Evolutionary conservation across 768 basidiomycete genomes (phyloP).

Genomic region (Podaxis sp.): DNA sequence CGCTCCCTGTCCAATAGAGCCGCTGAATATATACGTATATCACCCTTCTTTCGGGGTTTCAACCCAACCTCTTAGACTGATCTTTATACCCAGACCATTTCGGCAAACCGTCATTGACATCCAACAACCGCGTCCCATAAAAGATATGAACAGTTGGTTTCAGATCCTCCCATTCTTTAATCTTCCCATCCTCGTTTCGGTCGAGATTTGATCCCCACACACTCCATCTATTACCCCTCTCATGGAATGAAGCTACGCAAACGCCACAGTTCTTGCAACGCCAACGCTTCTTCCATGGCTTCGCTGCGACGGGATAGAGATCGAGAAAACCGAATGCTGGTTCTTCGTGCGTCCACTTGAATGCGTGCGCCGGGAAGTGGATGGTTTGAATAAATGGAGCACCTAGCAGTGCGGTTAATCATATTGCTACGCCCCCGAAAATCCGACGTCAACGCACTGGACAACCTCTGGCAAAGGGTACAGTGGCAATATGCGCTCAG

Average conservation of each 20-base stretch:
- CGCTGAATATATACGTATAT: neutral
- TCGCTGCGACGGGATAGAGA: constrained; percentile 44
- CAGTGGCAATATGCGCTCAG: constrained; percentile 71
- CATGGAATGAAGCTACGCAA: constrained; percentile 53
- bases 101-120: constrained; percentile 52
- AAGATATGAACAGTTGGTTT: constrained; percentile 69
- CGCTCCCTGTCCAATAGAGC: neutral
- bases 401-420: constrained; percentile 39
- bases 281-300: constrained; percentile 60
- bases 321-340: constrained; percentile 39
- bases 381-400: constrained; percentile 64
- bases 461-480: constrained; percentile 63
- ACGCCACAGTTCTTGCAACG: constrained; percentile 65
- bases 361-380: constrained; percentile 50
- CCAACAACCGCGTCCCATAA: constrained; percentile 61
- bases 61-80: constrained; percentile 35
- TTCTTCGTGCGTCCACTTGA: constrained; percentile 52
- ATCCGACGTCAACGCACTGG: constrained; percentile 32
- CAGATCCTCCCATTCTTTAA: constrained; percentile 52
- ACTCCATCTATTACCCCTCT: constrained; percentile 47
- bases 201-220: constrained; percentile 60
- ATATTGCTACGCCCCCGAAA: neutral
- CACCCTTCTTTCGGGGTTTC: neutral
- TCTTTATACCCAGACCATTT: constrained; percentile 71
- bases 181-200: constrained; percentile 48